Base-by-base conservation (phyloP, 441 rosid genomes). In the Aquilaria agallochum region DNA sequence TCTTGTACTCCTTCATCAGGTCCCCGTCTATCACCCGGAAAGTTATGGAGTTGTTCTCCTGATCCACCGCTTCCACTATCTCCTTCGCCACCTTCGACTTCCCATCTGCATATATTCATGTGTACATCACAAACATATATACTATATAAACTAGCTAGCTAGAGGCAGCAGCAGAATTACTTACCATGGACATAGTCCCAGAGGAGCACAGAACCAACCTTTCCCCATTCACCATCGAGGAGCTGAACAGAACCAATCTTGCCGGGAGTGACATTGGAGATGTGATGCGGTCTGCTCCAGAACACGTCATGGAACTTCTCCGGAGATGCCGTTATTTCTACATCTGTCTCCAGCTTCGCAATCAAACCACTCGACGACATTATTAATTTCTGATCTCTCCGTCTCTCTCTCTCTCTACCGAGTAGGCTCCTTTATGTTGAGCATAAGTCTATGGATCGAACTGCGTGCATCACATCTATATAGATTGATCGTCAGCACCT, bases 161-260 rank as follows among this genome's bases (percentile, higher is more conserved):
- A 49, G 27, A 20, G 27, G 27, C 27, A 20, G 27, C 27, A 20
- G 27, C 27, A 20, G 2, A 20, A 5, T 27, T 4, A 5, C 54
- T 8, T 46, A 73, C 78, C 78, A 9, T 64, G 59, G 9, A 40
- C 45, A 32, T 47, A 73, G 36, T 42, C 55, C 74, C 81, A 77
- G 72, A 11, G 15, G 69, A 74, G 1, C 7, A 62, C 48, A 4
- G 62, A 62, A 10, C 78, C 81, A 27, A 10, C 33, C 8, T 31
- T 64, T 4, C 78, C 78, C 72, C 71, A 74, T 2, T 71, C 65
- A 9, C 78, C 81, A 11, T 68, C 52, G 32, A 59, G 78, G n/a
- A 77, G 50, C 14, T 73, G 62, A 31, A 55, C 50, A 12, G 50
- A 62, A n/a, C 65, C 67, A 10, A 77, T 12, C 50, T 65, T 68